Percentiles rank a stretch among this genome's conserved stretches.
Conservation (phyloP, 163 green algal genomes). For the Volvox carteri region DNA sequence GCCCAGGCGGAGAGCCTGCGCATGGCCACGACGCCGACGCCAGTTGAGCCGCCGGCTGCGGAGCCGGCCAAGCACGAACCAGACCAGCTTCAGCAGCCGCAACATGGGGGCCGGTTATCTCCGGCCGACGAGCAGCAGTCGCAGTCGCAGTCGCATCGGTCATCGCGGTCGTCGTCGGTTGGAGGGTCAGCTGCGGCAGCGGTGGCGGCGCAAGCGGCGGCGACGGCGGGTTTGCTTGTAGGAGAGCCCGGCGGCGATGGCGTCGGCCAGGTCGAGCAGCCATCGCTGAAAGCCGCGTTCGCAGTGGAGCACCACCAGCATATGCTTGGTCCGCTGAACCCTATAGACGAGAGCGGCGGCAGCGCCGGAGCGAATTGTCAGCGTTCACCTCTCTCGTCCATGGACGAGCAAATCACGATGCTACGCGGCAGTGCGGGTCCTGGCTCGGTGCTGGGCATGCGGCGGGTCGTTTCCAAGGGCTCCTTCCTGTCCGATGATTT, state of each 20-base stretch:
- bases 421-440: not conserved
- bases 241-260: not conserved
- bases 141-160: not conserved
- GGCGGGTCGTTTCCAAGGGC: slow-evolving; percentile 38
- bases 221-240: not conserved
- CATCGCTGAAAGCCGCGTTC: slow-evolving; percentile 36
- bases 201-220: not conserved
- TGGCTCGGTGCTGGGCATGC: slow-evolving; percentile 21
- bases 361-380: not conserved
- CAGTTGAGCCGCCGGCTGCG: not conserved
- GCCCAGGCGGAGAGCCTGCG: slow-evolving; percentile 41
- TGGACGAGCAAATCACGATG: slow-evolving; percentile 52
- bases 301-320: slow-evolving; percentile 34
- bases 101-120: too few relatives aligned
- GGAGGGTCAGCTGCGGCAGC: not conserved
- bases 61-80: not conserved
- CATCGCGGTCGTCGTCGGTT: too few relatives aligned
- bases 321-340: not conserved
- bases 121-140: not conserved
- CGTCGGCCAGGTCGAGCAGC: not conserved
- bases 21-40: slow-evolving; percentile 26
- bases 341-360: not conserved
- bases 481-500: slow-evolving; percentile 9
- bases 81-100: not conserved
- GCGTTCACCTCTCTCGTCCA: slow-evolving; percentile 28